Evolutionary conservation across 345 rosid species (phyloP), one percentile per base, ranked within the genome.

Genomic region (Salix brachista): DNA sequence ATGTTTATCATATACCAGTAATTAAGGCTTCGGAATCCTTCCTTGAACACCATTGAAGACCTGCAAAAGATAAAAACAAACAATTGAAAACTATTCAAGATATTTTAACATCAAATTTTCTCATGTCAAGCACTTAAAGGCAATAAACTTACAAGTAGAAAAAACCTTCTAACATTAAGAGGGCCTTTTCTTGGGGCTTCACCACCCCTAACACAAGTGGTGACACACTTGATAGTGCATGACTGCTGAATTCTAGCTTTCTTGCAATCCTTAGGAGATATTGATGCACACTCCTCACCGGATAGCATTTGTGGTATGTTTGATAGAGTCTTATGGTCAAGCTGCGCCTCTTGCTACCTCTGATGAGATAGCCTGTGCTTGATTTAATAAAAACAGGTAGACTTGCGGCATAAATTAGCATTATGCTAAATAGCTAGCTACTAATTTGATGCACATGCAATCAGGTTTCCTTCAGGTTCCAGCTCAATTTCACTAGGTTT

Each of bases 181-280:
- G 97, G 97, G 46, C 97, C 97, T 85, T 93, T 94, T 3, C 96
- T 90, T 3, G 91, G 95, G 42, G 91, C 94, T 1, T 89, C 95
- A 5, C 94, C 97, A 12, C 97, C 87, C 2, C 89, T 88, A 72
- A 92, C 88, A 77, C 99, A 94, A 70, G 97, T 88, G 80, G 83
- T 80, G 36, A 94, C 91, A 46, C 97, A 92, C 83, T 92, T 94
- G 34, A 77, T 81, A 6, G 97, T 94, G 79, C 99, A 95, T 7
- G 85, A 80, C 87, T 95, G 36, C 36, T 34, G 36, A 34, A 34
- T 34, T 34, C 36, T 34, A 26, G 91, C 85, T 84, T 87, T 94
- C 79, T 82, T 85, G 79, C 97, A 92, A 72, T 93, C 97, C 50
- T 86, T 86, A 6, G 79, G 61, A 9, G 64, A 37, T 21, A 80